These are phyloP conservation scores for Neurospora sp. DNA, from an alignment of 495 filamentous ascomycete genomes.

Conservation along the genomic window DNA sequence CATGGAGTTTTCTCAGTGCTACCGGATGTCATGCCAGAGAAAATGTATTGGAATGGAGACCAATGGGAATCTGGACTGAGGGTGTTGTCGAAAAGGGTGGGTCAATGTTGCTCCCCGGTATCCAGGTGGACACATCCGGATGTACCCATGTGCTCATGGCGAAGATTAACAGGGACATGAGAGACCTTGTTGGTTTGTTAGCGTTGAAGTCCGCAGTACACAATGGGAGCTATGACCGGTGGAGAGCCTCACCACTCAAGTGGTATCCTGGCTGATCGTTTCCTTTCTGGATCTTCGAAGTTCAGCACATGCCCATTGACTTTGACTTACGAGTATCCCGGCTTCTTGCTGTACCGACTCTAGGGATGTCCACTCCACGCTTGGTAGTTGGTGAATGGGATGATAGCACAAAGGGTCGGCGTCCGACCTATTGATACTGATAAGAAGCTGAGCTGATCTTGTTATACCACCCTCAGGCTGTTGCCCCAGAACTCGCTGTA, in stretches of 20 bases:
- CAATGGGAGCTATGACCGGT: neutral
- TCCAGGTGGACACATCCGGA: neutral
- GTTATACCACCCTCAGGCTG: neutral
- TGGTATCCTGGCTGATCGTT: neutral
- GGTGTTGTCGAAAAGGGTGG: neutral
- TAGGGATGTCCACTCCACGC: neutral
- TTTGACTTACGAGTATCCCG: neutral
- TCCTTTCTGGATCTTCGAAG: neutral
- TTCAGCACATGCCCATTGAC: neutral
- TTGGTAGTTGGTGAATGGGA: neutral
- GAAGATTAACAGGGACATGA: neutral
- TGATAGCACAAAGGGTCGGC: neutral
- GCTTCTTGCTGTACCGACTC: neutral
- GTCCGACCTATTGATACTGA: neutral
- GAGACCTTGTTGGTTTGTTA: neutral
- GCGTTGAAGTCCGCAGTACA: neutral
- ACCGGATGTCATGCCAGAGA: neutral
- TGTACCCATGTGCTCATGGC: neutral
- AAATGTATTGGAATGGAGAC: neutral
- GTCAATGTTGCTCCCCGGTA: neutral
- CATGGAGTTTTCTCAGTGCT: neutral
- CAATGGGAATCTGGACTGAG: neutral
- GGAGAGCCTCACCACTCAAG: neutral
- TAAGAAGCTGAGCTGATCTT: neutral
- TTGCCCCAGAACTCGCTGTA: neutral